A percentile compares a stretch with the other conserved stretches of the same genome.
Conservation (phyloP, 2,329 filamentous ascomycete genomes). For the Cladophialophora bantiana region DNA sequence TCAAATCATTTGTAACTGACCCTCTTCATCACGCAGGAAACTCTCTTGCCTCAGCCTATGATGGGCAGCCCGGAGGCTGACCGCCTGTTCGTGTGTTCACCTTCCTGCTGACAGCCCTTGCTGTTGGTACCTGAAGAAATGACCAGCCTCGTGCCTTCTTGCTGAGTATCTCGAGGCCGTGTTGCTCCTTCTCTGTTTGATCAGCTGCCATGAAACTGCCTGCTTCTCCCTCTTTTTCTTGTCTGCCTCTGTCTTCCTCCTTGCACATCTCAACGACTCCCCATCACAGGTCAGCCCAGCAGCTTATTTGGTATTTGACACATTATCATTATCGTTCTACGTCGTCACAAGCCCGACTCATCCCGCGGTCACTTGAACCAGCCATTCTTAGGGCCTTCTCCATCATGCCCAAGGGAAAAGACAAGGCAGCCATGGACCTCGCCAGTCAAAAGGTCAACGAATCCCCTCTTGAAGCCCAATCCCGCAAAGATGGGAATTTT, state of each 20-base stretch:
- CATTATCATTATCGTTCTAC: constrained; percentile 27
- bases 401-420: constrained; percentile 28
- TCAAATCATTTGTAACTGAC: constrained; percentile 5
- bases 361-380: constrained; percentile 12
- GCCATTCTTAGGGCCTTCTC: constrained; percentile 3
- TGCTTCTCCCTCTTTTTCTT: constrained; percentile 12
- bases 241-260: constrained; percentile 4
- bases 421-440: constrained; percentile 29
- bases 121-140: background rate
- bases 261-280: constrained; percentile 8
- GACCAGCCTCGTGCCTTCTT: constrained; percentile 17
- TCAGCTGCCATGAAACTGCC: constrained; percentile 23
- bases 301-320: constrained; percentile 15
- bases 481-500: constrained; percentile 41
- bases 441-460: constrained; percentile 38
- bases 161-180: constrained; percentile 7
- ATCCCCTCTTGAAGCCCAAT: constrained; percentile 39
- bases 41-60: background rate
- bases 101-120: constrained; percentile 6
- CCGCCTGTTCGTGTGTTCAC: background rate
- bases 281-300: constrained; percentile 15
- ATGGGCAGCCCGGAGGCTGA: background rate
- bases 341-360: constrained; percentile 23
- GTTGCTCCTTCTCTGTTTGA: constrained; percentile 21
- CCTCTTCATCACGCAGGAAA: background rate